These are phyloP conservation scores for Apocynum venetum DNA, from an alignment of 257 asterid species.

Conservation along the genomic window DNA sequence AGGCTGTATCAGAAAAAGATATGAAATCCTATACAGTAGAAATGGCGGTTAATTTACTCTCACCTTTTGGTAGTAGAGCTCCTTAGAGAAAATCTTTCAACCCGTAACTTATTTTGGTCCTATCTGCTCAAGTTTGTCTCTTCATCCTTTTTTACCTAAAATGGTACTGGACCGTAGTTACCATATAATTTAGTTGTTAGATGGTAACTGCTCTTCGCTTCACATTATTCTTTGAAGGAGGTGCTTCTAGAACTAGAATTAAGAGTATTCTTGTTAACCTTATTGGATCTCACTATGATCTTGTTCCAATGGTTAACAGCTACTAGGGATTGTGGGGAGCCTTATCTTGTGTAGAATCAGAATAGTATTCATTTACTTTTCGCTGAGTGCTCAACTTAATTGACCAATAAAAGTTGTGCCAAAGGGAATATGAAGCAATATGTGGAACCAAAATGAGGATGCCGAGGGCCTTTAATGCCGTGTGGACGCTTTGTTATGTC, in stretches of 20 bases:
- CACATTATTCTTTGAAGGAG: not conserved
- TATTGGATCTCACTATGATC: not conserved
- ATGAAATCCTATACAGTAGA: not conserved
- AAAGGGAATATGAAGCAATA: not conserved
- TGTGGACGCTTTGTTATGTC: not conserved
- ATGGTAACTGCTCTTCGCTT: not conserved
- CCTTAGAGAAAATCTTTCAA: not conserved
- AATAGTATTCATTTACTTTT: not conserved
- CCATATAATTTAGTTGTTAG: not conserved
- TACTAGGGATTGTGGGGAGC: not conserved
- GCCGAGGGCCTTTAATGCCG: not conserved
- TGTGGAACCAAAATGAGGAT: not conserved
- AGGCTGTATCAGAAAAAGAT: conserved; percentile 56
- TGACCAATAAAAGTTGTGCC: not conserved
- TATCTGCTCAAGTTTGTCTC: not conserved
- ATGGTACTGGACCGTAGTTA: no score
- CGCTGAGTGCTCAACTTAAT: not conserved
- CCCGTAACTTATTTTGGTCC: not conserved
- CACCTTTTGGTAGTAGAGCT: conserved; percentile 1
- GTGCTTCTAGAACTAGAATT: not conserved
- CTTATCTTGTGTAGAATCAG: not conserved
- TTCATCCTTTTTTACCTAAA: not conserved
- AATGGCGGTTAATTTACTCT: not conserved
- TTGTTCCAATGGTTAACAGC: not conserved
- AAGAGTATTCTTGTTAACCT: not conserved